Evolutionary conservation across 495 filamentous ascomycete species (phyloP), one percentile per base, ranked within the genome.

Genomic region (Aspergillus nidulans): DNA sequence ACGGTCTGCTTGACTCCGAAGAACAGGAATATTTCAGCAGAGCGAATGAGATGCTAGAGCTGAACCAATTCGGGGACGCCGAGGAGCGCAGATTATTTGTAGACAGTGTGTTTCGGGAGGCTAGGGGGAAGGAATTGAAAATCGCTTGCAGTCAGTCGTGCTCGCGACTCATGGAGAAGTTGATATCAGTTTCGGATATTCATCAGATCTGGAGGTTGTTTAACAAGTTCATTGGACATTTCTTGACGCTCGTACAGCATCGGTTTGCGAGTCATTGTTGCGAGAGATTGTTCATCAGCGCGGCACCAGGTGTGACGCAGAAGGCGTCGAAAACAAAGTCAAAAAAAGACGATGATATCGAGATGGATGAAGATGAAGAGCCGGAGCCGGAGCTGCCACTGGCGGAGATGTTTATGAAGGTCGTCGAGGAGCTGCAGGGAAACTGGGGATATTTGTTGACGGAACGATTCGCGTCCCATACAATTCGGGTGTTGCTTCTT

Each of bases 211-310:
- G 95, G 72, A 78, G 76, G 42, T 68, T 97, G 23, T 97, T 96
- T 67, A 78, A 78, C 52, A 87, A 86, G 43, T 96, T 97, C 64
- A 81, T 78, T 39, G 86, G 88, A n/a, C 87, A 97, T 63, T 97
- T 96, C 71, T 68, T 95, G 48, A 83, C 89, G 62, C 79, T 97
- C 25, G 82, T 96, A 20, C 91, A 94, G 63, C 94, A 98, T 69
- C 87, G 92, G 24, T 98, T 98, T 65, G 94, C 94, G 4, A 90
- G 89, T 49, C 94, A 98, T 71, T 97, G 92, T 66, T 97, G 92
- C 69, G 94, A 98, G 73, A 91, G 88, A 15, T 77, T 98, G 9
- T 97, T 98, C 63, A 75, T 91, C 32, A 81, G 86, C 52, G 86
- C 88, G 8, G 92, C 91, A 16, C 84, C 87, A 0, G 73, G 88